A percentile compares a stretch with the other conserved stretches of the same genome.
Conservation (phyloP, 202 grass and related monocot genomes). For the Digitaria exilis region DNA sequence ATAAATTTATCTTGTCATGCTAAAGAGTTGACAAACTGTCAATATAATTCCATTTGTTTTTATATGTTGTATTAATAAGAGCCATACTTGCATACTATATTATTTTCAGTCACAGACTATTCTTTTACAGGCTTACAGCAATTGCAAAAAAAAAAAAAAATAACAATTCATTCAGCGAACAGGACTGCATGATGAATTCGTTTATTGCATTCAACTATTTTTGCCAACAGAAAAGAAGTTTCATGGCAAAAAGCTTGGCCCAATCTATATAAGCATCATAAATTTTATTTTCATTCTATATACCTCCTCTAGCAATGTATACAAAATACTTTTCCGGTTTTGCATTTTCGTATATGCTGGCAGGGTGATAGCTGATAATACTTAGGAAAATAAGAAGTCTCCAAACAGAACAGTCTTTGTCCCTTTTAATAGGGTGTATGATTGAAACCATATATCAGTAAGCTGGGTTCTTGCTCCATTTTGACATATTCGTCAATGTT, state of each 20-base stretch:
- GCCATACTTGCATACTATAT: not conserved
- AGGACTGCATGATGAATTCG: not conserved
- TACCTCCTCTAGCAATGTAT: not conserved
- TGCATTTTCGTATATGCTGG: not conserved
- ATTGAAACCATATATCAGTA: not conserved
- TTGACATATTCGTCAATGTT: not conserved
- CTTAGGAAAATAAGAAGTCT: not conserved
- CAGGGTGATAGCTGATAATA: not conserved
- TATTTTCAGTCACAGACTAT: not conserved
- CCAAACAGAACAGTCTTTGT: not conserved
- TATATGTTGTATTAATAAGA: not conserved
- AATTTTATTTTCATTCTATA: constrained; percentile 15
- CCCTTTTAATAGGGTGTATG: not conserved
- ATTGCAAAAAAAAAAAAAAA: not conserved
- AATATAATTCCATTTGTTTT: not conserved
- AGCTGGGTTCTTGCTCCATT: not conserved
- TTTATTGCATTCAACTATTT: not conserved
- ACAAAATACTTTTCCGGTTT: constrained; percentile 13
- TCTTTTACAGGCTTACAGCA: not conserved
- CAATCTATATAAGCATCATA: constrained; percentile 11
- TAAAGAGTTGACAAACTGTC: constrained; percentile 12
- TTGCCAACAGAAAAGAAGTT: not conserved
- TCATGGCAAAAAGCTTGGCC: not conserved
- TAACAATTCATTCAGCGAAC: not conserved
- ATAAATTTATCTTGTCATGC: not conserved